phyloP scores from a whole-genome alignment of 164 flowering plant species.

The Magnolia kwangsiensis region DNA sequence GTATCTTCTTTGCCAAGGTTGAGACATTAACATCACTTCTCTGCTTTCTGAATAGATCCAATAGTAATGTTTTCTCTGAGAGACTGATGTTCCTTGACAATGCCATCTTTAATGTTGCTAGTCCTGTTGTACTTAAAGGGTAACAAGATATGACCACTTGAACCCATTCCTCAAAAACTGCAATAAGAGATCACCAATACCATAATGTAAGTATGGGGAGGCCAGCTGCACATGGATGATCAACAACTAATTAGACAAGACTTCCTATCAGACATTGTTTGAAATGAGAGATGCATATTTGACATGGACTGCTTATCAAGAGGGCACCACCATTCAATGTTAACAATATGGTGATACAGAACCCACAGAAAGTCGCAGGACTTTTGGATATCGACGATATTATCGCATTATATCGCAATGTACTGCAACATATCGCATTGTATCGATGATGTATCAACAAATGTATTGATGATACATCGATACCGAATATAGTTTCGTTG shows the following conservation, averaged over 20 bases:
- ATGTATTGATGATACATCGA: too few species aligned
- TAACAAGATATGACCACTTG: conserved; percentile 73
- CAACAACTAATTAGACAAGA: neutral
- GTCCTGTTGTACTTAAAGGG: conserved; percentile 42
- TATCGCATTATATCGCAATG: too few species aligned
- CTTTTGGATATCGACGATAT: too few species aligned
- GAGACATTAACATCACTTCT: conserved; percentile 30
- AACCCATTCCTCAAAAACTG: conserved; percentile 82
- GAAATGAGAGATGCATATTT: neutral
- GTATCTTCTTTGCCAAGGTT: neutral
- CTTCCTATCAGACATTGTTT: too few species aligned
- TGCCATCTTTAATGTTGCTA: conserved; percentile 33
- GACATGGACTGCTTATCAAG: neutral
- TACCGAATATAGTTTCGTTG: too few species aligned
- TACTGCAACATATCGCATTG: too few species aligned
- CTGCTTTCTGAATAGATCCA: conserved; percentile 70
- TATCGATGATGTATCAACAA: too few species aligned
- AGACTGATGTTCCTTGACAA: conserved; percentile 36
- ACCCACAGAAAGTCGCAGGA: too few species aligned
- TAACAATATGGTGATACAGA: too few species aligned
- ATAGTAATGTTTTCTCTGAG: conserved; percentile 49
- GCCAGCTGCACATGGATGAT: neutral
- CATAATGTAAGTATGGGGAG: neutral
- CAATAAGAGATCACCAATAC: conserved; percentile 17
- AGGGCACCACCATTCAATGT: too few species aligned